Evolutionary conservation across 2,329 filamentous ascomycete genomes (phyloP).

Genomic region (Clathrospora elynae): DNA sequence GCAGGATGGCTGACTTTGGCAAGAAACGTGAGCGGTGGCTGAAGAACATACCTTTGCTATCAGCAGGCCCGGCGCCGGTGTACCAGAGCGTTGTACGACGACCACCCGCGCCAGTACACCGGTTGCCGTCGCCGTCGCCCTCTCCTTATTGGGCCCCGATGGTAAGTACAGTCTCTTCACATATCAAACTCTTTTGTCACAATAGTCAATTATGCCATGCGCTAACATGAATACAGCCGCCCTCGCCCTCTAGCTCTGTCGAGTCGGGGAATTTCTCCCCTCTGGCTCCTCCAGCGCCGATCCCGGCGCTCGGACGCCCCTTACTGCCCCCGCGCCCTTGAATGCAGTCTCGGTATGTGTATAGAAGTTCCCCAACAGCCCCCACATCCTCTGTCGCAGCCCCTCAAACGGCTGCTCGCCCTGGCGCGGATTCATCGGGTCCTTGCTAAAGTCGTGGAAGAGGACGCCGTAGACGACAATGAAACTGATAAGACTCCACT

Average conservation of each 20-base stretch:
- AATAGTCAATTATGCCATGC: too few species aligned
- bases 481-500: conserved; percentile 59
- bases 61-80: too few species aligned
- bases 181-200: too few species aligned
- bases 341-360: conserved; percentile 31
- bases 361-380: conserved; percentile 33
- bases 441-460: conserved; percentile 62
- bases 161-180: too few species aligned
- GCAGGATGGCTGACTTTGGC: conserved; percentile 3
- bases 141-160: too few species aligned
- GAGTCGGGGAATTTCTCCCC: neutral
- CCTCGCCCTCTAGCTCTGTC: neutral
- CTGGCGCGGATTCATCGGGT: conserved; percentile 40
- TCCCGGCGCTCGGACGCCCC: conserved; percentile 21
- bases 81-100: too few species aligned
- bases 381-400: conserved; percentile 36
- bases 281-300: conserved; percentile 3
- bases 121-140: too few species aligned
- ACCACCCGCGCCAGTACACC: too few species aligned
- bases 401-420: conserved; percentile 41
- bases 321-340: conserved; percentile 12
- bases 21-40: neutral
- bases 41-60: neutral
- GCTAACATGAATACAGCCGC: neutral
- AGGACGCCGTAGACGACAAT: conserved; percentile 61